Conservation (phyloP, 2,329 filamentous ascomycete genomes). For the Microascus cirrosus region DNA sequence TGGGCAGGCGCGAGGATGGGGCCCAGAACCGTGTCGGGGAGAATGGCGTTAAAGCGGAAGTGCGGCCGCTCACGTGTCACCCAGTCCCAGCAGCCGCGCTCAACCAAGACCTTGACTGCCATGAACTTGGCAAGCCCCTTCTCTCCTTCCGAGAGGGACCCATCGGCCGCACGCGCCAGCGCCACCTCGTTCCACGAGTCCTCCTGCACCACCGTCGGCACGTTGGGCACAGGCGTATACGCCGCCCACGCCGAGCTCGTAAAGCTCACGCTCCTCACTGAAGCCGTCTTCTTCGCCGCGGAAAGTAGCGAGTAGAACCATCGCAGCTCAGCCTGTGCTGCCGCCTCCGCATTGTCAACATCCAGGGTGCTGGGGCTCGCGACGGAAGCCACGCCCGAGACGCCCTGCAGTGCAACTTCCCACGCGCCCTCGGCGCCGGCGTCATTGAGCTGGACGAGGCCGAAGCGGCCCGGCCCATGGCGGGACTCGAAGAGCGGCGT, state of each 20-base stretch:
- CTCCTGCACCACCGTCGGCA: background rate
- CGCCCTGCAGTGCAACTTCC: conserved; percentile 24
- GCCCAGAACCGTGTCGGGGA: conserved; percentile 3
- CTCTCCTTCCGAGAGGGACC: background rate
- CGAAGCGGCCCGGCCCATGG: conserved; percentile 10
- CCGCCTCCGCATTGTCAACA: conserved; percentile 13
- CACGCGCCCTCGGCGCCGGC: conserved; percentile 23
- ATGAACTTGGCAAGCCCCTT: conserved; percentile 1
- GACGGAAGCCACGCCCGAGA: conserved; percentile 23
- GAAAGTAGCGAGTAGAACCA: conserved; percentile 19
- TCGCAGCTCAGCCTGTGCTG: conserved; percentile 21
- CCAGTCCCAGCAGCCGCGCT: conserved; percentile 1
- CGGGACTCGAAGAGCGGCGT: conserved; percentile 5
- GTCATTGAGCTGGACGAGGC: conserved; percentile 21
- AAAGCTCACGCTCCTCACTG: conserved; percentile 27
- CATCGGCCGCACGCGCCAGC: background rate
- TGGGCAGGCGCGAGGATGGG: background rate
- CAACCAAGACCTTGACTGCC: conserved; percentile 2
- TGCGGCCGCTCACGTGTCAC: background rate
- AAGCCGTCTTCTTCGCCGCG: conserved; percentile 16
- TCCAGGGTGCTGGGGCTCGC: conserved; percentile 14
- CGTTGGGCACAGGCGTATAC: background rate
- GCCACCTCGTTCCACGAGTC: background rate
- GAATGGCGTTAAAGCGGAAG: conserved; percentile 1
- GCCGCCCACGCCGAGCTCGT: conserved; percentile 21